phyloP scores from a whole-genome alignment of 192 early-diverging fungal genomes.

The Spizellomyces sp. region DNA sequence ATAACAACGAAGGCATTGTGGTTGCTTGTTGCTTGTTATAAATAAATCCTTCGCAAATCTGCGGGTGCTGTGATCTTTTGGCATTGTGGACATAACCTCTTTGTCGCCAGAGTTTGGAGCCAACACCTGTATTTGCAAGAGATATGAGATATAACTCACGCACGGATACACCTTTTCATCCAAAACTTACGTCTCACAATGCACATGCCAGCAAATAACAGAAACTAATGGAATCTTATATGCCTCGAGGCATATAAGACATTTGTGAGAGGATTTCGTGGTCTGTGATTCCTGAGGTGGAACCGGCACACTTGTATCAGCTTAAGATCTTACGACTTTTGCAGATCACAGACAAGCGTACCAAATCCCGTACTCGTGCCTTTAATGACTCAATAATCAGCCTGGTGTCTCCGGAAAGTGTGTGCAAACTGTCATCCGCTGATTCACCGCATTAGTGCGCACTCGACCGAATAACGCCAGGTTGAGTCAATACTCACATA shows the following conservation, averaged over 20 bases:
- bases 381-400: slow-evolving; percentile 83
- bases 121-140: slow-evolving; percentile 61
- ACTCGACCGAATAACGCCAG: too few relatives aligned
- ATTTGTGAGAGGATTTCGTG: slow-evolving; percentile 53
- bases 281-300: slow-evolving; percentile 11
- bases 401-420: slow-evolving; percentile 39
- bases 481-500: too few relatives aligned
- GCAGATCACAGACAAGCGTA: slow-evolving; percentile 36
- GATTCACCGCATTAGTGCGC: too few relatives aligned
- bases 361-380: slow-evolving; percentile 68
- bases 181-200: slow-evolving; percentile 67
- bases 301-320: not conserved
- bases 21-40: slow-evolving; percentile 48
- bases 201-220: slow-evolving; percentile 90
- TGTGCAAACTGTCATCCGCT: not conserved
- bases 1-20: too few relatives aligned
- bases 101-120: slow-evolving; percentile 81
- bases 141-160: slow-evolving; percentile 4
- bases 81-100: slow-evolving; percentile 89
- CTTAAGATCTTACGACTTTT: slow-evolving; percentile 13
- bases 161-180: not conserved
- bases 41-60: slow-evolving; percentile 79
- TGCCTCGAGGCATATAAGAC: slow-evolving; percentile 78
- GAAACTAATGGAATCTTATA: slow-evolving; percentile 74
- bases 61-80: slow-evolving; percentile 81